Evolutionary conservation across 768 basidiomycete species (phyloP).

Genomic region (Agrocybe praecox): DNA sequence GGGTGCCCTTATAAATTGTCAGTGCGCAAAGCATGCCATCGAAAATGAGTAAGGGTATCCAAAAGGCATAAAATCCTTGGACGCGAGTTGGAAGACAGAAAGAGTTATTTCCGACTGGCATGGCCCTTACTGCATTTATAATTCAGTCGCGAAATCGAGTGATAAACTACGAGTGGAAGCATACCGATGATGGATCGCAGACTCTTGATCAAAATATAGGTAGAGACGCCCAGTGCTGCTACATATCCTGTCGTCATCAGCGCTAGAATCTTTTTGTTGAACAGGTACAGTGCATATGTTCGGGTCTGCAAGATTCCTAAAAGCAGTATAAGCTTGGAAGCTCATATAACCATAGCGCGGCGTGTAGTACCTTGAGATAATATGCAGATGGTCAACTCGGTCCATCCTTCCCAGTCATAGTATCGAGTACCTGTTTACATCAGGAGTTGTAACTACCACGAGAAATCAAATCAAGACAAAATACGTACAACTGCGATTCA

Average conservation of each 20-base stretch:
- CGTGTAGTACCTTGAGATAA: constrained; percentile 1
- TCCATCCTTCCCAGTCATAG: constrained; percentile 7
- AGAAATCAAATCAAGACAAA: not conserved
- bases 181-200: not conserved
- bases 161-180: not conserved
- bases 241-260: not conserved
- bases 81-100: not conserved
- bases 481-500: too few species aligned
- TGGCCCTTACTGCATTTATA: not conserved
- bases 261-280: not conserved
- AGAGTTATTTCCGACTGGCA: not conserved
- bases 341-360: too few species aligned
- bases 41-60: constrained; percentile 2
- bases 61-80: not conserved
- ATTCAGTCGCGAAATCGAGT: not conserved
- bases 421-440: not conserved
- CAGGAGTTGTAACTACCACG: not conserved
- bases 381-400: not conserved
- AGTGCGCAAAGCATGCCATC: not conserved
- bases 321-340: not conserved
- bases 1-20: not conserved
- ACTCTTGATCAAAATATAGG: not conserved
- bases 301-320: constrained; percentile 3
- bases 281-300: constrained; percentile 1
- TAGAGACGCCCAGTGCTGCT: not conserved